A percentile compares a stretch with the other conserved stretches of the same genome.
phyloP scores from a whole-genome alignment of 1,284 basidiomycete genomes.

The Termitomyces sp. region DNA sequence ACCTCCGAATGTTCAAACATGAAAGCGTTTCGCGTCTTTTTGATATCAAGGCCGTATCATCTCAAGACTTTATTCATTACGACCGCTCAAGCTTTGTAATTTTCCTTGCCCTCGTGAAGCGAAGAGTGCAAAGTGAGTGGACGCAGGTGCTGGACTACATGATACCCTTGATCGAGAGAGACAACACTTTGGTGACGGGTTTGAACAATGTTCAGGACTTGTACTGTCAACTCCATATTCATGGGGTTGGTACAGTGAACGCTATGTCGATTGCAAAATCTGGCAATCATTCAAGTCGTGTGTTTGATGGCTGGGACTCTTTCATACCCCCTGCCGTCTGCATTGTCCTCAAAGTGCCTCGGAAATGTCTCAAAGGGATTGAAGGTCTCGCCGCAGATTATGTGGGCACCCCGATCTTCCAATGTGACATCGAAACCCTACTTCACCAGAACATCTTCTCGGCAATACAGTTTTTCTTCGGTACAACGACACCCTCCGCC shows the following conservation, averaged over 20 bases:
- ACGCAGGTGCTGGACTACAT: constrained; percentile 26
- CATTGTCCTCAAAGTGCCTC: constrained; percentile 31
- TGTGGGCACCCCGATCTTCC: constrained; percentile 32
- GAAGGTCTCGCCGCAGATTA: constrained; percentile 23
- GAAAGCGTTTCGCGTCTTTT: constrained; percentile 26
- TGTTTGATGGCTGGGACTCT: constrained; percentile 28
- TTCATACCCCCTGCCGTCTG: constrained; percentile 31
- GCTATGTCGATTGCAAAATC: constrained; percentile 6
- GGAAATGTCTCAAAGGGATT: constrained; percentile 23
- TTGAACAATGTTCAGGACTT: constrained; percentile 38
- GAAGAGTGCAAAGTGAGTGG: constrained; percentile 32
- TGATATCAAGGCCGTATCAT: background rate
- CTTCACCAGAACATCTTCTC: constrained; percentile 31
- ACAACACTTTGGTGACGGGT: constrained; percentile 29
- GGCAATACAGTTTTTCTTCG: constrained; percentile 32
- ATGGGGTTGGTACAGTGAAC: constrained; percentile 24
- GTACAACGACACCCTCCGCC: constrained; percentile 22
- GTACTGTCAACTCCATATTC: constrained; percentile 34
- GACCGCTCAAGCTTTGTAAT: constrained; percentile 39
- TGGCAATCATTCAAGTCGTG: background rate
- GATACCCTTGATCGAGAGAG: constrained; percentile 24
- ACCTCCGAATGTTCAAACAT: constrained; percentile 42
- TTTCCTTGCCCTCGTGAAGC: constrained; percentile 37
- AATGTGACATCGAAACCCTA: constrained; percentile 28
- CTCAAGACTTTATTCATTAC: constrained; percentile 32